Evolutionary conservation across 495 filamentous ascomycete species (phyloP), one percentile per base, ranked within the genome.

Genomic region (Talaromyces liani): DNA sequence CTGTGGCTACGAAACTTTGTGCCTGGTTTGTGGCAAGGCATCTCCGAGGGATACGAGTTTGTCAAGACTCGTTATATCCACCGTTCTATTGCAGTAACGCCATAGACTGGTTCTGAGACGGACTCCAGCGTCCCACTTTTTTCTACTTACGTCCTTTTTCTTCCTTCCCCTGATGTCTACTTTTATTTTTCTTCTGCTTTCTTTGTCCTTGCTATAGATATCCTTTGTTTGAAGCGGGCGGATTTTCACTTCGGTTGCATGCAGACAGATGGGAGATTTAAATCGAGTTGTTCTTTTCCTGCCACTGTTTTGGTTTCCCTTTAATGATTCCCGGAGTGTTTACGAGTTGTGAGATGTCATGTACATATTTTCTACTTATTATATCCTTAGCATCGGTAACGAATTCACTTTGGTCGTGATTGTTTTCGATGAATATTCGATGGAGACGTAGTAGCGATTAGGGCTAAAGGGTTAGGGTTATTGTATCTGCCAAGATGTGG

Each of bases 1-100:
- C 81, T 85, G 27, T 89, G 88, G 86, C 73, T 83, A 57, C 80
- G 78, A 65, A 88, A 81, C 69, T 82, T 82, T 63, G 79, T 84
- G 14, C 85, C 86, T 14, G 79, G 78, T 51, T 71, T 85, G 56
- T 79, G 77, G 75, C 75, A 75, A 65, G 75, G 71, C 57, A 70
- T 80, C 59, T 80, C 75, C 59, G 74, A 73, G 60, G 73, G 71
- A 47, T 76, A 75, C 69, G 74, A 76, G 64, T 81, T 80, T 69
- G 70, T 79, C 36, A 77, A 73, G 62, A 68, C 77, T 61, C 78
- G 75, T 60, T 75, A 73, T 65, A 71, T 76, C 70, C 72, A 74
- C 68, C 77, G 72, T 65, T 74, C 76, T 68, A 66, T 77, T 70
- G 71, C 73, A 66, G 59, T 71, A 57, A 71, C 71, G 47, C 67